Evolutionary conservation across 176 grass and related monocot genomes (phyloP).

Genomic region (Phragmites australis): DNA sequence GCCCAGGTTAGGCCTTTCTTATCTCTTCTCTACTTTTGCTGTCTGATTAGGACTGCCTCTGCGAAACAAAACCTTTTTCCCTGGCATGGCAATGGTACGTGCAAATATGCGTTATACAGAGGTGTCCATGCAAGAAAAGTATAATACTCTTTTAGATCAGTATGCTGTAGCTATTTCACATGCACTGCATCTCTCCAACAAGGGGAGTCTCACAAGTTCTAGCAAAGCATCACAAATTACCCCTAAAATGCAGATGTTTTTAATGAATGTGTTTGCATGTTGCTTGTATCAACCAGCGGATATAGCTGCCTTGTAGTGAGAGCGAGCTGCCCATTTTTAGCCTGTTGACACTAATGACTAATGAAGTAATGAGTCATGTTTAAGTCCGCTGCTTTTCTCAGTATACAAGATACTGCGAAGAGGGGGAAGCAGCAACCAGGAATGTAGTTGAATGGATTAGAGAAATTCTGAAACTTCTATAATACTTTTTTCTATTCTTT

Average conservation of each 20-base stretch:
- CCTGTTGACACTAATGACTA: not conserved
- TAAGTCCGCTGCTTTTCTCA: not conserved
- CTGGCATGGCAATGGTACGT: not conserved
- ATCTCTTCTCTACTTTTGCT: not conserved
- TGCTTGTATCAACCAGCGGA: not conserved
- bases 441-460: not conserved
- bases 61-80: not conserved
- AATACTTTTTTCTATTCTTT: not conserved
- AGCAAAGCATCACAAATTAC: not conserved
- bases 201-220: not conserved
- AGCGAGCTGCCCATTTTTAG: not conserved
- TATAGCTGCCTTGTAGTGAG: not conserved
- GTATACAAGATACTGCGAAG: not conserved
- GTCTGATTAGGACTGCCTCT: not conserved
- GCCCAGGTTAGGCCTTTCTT: slow-evolving; percentile 56
- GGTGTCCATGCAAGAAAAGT: not conserved
- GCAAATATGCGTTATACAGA: not conserved
- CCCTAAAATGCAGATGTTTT: not conserved
- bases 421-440: not conserved
- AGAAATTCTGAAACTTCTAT: not conserved
- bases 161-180: not conserved
- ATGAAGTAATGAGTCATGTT: not conserved
- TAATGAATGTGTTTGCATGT: not conserved
- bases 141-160: not conserved
- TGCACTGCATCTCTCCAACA: not conserved